Evolutionary conservation across 169 alveolate genomes (phyloP).

Genomic region (Cryptosporidium felis): DNA sequence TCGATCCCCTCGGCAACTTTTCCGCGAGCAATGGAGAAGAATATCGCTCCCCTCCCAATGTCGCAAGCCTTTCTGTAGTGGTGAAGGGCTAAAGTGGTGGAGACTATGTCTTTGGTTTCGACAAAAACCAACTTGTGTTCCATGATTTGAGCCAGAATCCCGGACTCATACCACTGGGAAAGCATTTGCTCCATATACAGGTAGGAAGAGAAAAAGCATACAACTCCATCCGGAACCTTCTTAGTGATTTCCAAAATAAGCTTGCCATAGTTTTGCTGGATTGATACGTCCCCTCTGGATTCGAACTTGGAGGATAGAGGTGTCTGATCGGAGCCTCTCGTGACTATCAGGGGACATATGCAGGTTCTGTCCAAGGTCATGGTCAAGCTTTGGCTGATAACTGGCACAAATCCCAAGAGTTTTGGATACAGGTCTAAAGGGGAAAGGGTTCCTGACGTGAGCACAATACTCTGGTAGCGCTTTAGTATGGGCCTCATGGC

Average conservation of each 20-base stretch:
- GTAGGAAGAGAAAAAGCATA: conserved; percentile 95
- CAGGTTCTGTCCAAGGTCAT: conserved; percentile 93
- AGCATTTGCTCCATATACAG: conserved; percentile 89
- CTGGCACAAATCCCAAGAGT: conserved; percentile 91
- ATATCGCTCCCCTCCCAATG: conserved; percentile 97
- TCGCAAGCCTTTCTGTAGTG: conserved; percentile 95
- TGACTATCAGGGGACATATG: conserved; percentile 93
- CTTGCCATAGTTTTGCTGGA: conserved; percentile 91
- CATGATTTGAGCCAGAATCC: conserved; percentile 89
- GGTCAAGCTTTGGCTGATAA: conserved; percentile 90
- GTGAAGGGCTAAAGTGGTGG: conserved; percentile 92
- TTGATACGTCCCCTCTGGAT: conserved; percentile 89
- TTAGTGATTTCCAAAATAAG: conserved; percentile 89
- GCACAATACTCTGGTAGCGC: conserved; percentile 89
- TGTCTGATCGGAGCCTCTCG: conserved; percentile 91
- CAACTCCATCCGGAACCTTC: conserved; percentile 95
- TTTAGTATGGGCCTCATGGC: conserved; percentile 94
- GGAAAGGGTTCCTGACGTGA: conserved; percentile 97
- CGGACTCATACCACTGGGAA: conserved; percentile 94
- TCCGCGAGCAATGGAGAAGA: conserved; percentile 95
- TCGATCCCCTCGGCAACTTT: conserved; percentile 99
- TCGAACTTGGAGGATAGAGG: conserved; percentile 91
- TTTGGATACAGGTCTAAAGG: conserved; percentile 96
- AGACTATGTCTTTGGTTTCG: conserved; percentile 95
- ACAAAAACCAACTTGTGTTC: conserved; percentile 93